Percentiles rank a stretch among this genome's conserved stretches.
phyloP scores from a whole-genome alignment of 2,329 filamentous ascomycete species.

The Dothideomycetes sp. region DNA sequence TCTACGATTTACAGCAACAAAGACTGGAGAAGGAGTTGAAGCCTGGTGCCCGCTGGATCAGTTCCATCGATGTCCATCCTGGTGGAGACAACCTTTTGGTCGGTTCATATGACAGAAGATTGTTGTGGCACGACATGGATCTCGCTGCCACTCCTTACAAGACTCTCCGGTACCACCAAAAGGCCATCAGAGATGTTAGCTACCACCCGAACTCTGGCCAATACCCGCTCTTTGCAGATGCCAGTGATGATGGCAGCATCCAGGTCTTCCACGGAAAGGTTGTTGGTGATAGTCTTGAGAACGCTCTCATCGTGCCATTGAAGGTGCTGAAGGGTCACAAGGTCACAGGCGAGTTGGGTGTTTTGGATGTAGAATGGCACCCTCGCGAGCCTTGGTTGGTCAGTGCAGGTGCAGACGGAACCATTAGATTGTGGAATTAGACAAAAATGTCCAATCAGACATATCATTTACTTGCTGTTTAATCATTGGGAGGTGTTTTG shows the following conservation, averaged over 20 bases:
- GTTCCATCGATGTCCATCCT: conserved; percentile 84
- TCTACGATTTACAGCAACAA: conserved; percentile 87
- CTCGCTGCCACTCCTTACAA: conserved; percentile 87
- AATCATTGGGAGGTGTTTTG: conserved; percentile 12
- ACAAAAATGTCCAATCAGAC: background rate
- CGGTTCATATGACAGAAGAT: conserved; percentile 83
- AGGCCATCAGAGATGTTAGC: conserved; percentile 81
- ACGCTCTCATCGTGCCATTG: conserved; percentile 89
- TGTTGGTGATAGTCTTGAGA: conserved; percentile 88
- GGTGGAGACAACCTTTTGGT: conserved; percentile 91
- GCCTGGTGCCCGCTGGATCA: conserved; percentile 91
- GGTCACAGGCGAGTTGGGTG: conserved; percentile 75
- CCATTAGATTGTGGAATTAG: conserved; percentile 72
- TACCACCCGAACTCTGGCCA: conserved; percentile 61
- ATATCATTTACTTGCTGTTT: conserved; percentile 5
- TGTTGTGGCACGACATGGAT: conserved; percentile 96
- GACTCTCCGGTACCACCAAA: conserved; percentile 86
- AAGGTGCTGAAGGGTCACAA: conserved; percentile 90
- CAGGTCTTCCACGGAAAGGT: conserved; percentile 98
- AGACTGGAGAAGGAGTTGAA: conserved; percentile 88
- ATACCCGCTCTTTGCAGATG: conserved; percentile 83
- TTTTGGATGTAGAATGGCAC: conserved; percentile 95
- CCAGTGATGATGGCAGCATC: conserved; percentile 85
- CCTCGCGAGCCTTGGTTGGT: conserved; percentile 88
- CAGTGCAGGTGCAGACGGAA: conserved; percentile 89